These are phyloP conservation scores for Nymphaea thermarum DNA, from an alignment of 164 flowering plant genomes.

Conservation along the genomic window DNA sequence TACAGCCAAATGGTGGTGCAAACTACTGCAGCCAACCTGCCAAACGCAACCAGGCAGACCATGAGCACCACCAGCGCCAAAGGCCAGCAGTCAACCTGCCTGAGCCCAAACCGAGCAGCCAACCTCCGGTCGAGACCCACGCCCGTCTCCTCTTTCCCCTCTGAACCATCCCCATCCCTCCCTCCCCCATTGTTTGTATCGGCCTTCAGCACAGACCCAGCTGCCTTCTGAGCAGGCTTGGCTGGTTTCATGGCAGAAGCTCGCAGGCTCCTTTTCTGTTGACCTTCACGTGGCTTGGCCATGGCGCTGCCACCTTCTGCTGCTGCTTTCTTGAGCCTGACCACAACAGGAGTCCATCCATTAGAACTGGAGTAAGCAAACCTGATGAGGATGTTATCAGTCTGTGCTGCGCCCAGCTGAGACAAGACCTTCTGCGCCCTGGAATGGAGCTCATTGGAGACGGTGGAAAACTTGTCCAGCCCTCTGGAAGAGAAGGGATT, in stretches of 20 bases:
- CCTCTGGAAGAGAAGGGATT: slow-evolving; percentile 7
- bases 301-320: background rate
- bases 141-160: background rate
- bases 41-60: background rate
- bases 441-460: slow-evolving; percentile 4
- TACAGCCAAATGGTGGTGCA: background rate
- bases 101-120: background rate
- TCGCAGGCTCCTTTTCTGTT: background rate
- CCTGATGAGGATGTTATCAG: slow-evolving; percentile 2
- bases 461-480: slow-evolving; percentile 6
- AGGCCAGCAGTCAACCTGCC: background rate
- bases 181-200: background rate
- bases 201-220: background rate
- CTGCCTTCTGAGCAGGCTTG: background rate
- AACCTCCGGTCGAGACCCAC: background rate
- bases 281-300: background rate
- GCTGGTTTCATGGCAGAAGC: background rate
- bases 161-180: background rate
- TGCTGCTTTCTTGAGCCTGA: background rate
- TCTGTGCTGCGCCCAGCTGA: slow-evolving; percentile 1
- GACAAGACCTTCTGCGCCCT: slow-evolving; percentile 5
- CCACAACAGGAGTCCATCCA: slow-evolving; percentile 7
- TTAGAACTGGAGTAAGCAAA: slow-evolving; percentile 5
- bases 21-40: background rate
- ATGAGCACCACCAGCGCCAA: background rate